Evolutionary conservation across 306 rosid genomes (phyloP).

Genomic region (Acacia crassicarpa): DNA sequence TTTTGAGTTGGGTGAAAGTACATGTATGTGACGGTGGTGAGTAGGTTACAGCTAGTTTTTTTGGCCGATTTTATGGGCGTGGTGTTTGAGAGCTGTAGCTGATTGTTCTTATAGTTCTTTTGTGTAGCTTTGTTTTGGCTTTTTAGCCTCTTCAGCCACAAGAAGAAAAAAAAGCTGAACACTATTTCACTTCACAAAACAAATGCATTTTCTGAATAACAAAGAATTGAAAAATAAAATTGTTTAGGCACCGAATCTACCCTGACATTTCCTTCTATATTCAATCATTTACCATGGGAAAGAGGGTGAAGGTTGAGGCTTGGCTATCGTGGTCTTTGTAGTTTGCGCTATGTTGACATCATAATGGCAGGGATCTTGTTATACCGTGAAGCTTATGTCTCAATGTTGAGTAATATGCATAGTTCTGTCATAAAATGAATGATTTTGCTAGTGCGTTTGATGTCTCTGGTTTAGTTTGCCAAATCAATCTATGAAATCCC

Average conservation of each 20-base stretch:
- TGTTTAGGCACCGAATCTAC: not conserved
- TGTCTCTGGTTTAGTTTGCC: not conserved
- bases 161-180: not conserved
- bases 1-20: too few relatives aligned
- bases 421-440: not conserved
- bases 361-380: not conserved
- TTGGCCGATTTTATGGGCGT: too few relatives aligned
- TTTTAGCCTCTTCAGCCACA: too few relatives aligned
- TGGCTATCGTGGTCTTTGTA: not conserved
- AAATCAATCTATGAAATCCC: not conserved
- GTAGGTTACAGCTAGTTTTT: too few relatives aligned
- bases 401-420: not conserved
- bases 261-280: not conserved
- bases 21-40: too few relatives aligned
- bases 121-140: too few relatives aligned
- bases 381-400: not conserved
- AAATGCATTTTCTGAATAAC: not conserved
- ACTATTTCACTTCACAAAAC: not conserved
- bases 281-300: not conserved
- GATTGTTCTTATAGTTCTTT: too few relatives aligned
- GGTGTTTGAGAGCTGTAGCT: too few relatives aligned
- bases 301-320: not conserved
- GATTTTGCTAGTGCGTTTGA: not conserved
- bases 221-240: not conserved
- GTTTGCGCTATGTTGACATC: not conserved